A percentile compares a stretch with the other conserved stretches of the same genome.
These are phyloP conservation scores for Pleurotus djamor DNA, from an alignment of 768 basidiomycete species.

Conservation along the genomic window DNA sequence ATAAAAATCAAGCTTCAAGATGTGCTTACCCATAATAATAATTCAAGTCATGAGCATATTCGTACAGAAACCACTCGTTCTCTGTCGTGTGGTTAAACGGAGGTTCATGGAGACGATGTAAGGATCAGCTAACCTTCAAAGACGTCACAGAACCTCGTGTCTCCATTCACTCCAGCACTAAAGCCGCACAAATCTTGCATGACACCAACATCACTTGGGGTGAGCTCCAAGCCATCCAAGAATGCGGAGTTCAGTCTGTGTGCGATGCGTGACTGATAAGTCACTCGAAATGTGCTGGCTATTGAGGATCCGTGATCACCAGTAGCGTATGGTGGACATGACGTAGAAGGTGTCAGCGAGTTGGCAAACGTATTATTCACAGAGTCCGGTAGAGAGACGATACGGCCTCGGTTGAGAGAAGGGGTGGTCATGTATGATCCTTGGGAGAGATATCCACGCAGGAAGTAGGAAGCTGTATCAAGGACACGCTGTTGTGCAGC, in stretches of 20 bases:
- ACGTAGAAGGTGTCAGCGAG: conserved; percentile 37
- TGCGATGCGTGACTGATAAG: conserved; percentile 30
- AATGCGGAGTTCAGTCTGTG: conserved; percentile 27
- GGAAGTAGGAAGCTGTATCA: conserved; percentile 37
- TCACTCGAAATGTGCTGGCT: conserved; percentile 26
- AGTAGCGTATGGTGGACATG: conserved; percentile 31
- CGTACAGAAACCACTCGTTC: conserved; percentile 40
- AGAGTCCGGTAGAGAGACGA: conserved; percentile 36
- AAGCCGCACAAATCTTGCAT: conserved; percentile 47
- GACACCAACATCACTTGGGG: conserved; percentile 30
- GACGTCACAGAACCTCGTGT: conserved; percentile 37
- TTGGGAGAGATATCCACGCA: conserved; percentile 38
- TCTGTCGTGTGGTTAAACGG: conserved; percentile 15
- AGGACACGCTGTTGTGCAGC: conserved; percentile 38
- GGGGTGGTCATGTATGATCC: conserved; percentile 32
- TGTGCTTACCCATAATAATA: conserved; percentile 40
- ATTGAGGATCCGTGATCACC: conserved; percentile 25
- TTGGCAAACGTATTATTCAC: conserved; percentile 39
- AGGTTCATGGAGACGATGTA: not conserved
- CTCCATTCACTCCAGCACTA: conserved; percentile 31
- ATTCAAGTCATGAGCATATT: conserved; percentile 42
- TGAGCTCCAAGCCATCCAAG: conserved; percentile 30
- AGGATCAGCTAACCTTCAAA: conserved; percentile 19
- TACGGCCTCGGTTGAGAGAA: conserved; percentile 26
- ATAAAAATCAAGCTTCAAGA: not conserved